Percentiles rank a stretch among this genome's conserved stretches.
phyloP scores from a whole-genome alignment of 1,284 basidiomycete genomes.

The Ceratobasidium sp. region DNA sequence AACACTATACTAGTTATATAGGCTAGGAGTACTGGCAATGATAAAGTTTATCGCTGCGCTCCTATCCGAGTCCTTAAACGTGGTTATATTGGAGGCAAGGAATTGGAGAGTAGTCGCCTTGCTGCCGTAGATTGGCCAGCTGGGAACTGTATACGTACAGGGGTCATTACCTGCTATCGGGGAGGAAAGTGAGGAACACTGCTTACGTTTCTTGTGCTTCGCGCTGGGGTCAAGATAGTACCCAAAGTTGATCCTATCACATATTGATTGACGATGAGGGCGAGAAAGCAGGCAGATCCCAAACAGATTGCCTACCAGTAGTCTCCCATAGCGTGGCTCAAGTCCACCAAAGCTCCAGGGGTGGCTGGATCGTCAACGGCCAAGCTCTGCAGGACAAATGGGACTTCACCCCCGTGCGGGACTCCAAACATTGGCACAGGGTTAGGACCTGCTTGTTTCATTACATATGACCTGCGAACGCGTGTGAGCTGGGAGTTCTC shows the following conservation, averaged over 20 bases:
- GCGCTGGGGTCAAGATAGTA: neutral
- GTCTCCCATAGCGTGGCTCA: neutral
- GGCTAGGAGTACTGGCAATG: neutral
- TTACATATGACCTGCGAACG: neutral
- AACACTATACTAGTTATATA: neutral
- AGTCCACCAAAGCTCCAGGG: neutral
- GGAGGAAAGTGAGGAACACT: neutral
- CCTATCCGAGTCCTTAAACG: slow-evolving; percentile 4
- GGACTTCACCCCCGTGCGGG: neutral
- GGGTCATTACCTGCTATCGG: neutral
- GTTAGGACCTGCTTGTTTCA: neutral
- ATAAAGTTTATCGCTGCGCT: neutral
- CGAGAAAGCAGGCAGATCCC: neutral
- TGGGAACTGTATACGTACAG: neutral
- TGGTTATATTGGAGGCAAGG: neutral
- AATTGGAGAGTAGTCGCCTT: neutral
- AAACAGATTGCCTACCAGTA: neutral
- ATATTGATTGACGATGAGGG: neutral
- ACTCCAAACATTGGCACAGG: neutral
- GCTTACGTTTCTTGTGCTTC: neutral
- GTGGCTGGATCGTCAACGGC: neutral
- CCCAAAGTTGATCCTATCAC: neutral
- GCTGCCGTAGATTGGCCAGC: neutral
- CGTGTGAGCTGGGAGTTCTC: neutral
- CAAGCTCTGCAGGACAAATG: neutral